Percentiles rank a stretch among this genome's conserved stretches.
These are phyloP conservation scores for Arthrocladium fulminans DNA, from an alignment of 2,329 filamentous ascomycete genomes.

Conservation along the genomic window DNA sequence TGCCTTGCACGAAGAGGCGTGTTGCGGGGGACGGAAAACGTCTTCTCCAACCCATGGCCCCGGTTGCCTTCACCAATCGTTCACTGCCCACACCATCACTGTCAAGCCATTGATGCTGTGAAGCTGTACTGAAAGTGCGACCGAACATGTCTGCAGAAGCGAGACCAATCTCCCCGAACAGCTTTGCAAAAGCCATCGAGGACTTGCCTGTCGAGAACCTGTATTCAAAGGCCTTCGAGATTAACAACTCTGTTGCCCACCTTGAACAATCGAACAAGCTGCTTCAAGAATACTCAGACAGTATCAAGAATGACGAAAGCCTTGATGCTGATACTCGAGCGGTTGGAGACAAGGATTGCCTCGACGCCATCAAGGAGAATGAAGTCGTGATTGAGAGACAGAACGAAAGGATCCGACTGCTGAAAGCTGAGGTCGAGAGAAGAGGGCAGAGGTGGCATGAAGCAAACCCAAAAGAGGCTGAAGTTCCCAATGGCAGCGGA, in stretches of 20 bases:
- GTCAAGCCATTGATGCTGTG: background rate
- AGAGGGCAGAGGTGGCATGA: slow-evolving; percentile 48
- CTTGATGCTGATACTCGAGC: slow-evolving; percentile 24
- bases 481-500: slow-evolving; percentile 10
- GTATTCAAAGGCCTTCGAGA: slow-evolving; percentile 53
- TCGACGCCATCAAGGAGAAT: slow-evolving; percentile 52
- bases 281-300: slow-evolving; percentile 43
- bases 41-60: too few relatives aligned
- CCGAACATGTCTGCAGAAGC: slow-evolving; percentile 42
- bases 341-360: slow-evolving; percentile 42
- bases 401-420: slow-evolving; percentile 44
- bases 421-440: slow-evolving; percentile 48
- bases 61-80: too few relatives aligned
- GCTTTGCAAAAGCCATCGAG: slow-evolving; percentile 48
- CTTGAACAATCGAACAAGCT: slow-evolving; percentile 50
- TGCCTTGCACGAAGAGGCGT: too few relatives aligned
- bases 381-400: slow-evolving; percentile 48
- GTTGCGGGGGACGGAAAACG: too few relatives aligned
- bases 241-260: slow-evolving; percentile 52
- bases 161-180: slow-evolving; percentile 40
- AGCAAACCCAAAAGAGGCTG: slow-evolving; percentile 19
- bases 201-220: slow-evolving; percentile 50
- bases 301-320: slow-evolving; percentile 18
- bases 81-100: too few relatives aligned
- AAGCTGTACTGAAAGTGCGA: too few relatives aligned